Conservation (phyloP, 352 stramenopile genomes). For the Aphanomyces stellatus region DNA sequence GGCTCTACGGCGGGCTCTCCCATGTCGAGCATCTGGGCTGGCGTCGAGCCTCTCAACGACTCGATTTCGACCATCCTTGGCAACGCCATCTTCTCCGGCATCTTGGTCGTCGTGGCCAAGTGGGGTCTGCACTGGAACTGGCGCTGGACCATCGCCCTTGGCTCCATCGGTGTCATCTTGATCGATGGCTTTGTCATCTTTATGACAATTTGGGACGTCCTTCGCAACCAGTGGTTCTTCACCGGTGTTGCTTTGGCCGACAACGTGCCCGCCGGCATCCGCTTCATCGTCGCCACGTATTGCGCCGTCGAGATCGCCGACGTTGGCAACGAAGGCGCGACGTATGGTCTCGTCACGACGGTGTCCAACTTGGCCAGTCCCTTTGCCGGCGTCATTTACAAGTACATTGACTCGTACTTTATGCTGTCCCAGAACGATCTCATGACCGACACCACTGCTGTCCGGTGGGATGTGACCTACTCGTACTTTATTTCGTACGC, state of each 20-base stretch:
- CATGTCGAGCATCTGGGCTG: conserved; percentile 49
- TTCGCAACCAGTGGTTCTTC: conserved; percentile 57
- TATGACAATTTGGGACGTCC: conserved; percentile 38
- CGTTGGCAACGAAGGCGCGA: conserved; percentile 35
- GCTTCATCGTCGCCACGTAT: conserved; percentile 48
- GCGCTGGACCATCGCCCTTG: conserved; percentile 36
- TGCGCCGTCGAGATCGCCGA: conserved; percentile 44
- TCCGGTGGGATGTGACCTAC: conserved; percentile 45
- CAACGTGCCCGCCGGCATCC: conserved; percentile 39
- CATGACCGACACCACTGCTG: conserved; percentile 31
- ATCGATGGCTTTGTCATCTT: conserved; percentile 47
- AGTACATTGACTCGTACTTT: conserved; percentile 46
- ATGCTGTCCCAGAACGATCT: conserved; percentile 48
- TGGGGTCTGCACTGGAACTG: conserved; percentile 50
- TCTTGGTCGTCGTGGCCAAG: conserved; percentile 35
- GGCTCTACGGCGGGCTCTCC: conserved; percentile 44
- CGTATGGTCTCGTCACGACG: conserved; percentile 44
- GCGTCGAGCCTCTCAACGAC: conserved; percentile 48
- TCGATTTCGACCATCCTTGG: conserved; percentile 45
- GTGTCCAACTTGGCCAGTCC: conserved; percentile 44
- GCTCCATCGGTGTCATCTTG: conserved; percentile 30
- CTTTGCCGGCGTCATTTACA: conserved; percentile 42
- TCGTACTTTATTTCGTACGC: conserved; percentile 45
- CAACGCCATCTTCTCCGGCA: conserved; percentile 39
- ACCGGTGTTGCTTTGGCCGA: conserved; percentile 44